Evolutionary conservation across 23 red algal species (phyloP).

Genomic region (Gracilariopsis chorda): DNA sequence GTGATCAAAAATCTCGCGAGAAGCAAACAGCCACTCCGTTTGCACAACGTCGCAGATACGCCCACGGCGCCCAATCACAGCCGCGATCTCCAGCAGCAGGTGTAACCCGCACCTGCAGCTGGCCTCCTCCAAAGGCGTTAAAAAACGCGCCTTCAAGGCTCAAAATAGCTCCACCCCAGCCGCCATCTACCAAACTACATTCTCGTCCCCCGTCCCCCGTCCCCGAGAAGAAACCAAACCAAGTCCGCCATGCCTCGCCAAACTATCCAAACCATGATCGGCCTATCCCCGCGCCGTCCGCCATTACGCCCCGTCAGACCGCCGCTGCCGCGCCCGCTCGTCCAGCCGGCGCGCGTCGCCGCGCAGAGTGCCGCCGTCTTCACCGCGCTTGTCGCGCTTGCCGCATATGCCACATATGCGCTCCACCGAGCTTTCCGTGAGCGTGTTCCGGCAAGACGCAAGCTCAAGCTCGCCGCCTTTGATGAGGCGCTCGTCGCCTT

Average conservation of each 20-base stretch:
- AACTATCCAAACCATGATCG: not conserved
- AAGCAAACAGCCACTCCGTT: too few species aligned
- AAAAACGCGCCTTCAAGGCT: too few species aligned
- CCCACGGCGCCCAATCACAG: too few species aligned
- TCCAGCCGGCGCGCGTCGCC: not conserved
- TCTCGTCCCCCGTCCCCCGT: too few species aligned
- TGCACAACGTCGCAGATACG: too few species aligned
- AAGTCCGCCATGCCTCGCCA: not conserved
- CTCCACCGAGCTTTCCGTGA: not conserved
- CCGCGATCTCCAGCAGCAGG: too few species aligned
- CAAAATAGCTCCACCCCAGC: too few species aligned
- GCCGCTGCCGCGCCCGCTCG: not conserved
- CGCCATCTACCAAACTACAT: too few species aligned
- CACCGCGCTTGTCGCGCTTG: not conserved
- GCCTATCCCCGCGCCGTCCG: not conserved
- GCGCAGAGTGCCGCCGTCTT: not conserved
- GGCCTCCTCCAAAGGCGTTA: too few species aligned
- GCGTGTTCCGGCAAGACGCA: not conserved
- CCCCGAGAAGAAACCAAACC: too few species aligned
- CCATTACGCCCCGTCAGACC: not conserved
- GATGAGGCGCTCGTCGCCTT: slow-evolving; percentile 5
- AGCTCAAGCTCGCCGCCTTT: not conserved
- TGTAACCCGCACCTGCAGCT: too few species aligned
- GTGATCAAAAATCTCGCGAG: too few species aligned
- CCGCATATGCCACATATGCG: not conserved